Conservation (phyloP, 768 basidiomycete genomes). For the Dentipellis fragilis region DNA sequence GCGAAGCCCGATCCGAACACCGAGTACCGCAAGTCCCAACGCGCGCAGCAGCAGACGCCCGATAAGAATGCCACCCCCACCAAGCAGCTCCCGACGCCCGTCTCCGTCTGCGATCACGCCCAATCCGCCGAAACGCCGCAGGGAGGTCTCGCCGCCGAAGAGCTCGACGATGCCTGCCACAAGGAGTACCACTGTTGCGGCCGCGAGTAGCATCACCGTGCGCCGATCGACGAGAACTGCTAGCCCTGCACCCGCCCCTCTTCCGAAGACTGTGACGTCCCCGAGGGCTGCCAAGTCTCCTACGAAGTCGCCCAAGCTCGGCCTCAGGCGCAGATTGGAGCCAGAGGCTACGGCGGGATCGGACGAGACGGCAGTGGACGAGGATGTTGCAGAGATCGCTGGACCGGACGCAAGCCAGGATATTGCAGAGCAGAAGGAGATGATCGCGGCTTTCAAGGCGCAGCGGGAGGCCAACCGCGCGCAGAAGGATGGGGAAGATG, state of each 20-base stretch:
- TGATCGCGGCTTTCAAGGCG: slow-evolving; percentile 65
- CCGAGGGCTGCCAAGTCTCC: slow-evolving; percentile 18
- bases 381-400: slow-evolving; percentile 39
- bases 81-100: slow-evolving; percentile 22
- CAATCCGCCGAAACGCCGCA: slow-evolving; percentile 27
- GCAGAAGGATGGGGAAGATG: slow-evolving; percentile 14
- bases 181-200: slow-evolving; percentile 6
- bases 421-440: slow-evolving; percentile 64
- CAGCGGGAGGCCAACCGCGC: slow-evolving; percentile 36
- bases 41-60: slow-evolving; percentile 24
- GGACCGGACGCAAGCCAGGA: slow-evolving; percentile 59
- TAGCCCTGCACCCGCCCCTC: slow-evolving; percentile 28
- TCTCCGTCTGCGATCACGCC: slow-evolving; percentile 26
- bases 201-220: slow-evolving; percentile 14
- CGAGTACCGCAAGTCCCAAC: slow-evolving; percentile 66
- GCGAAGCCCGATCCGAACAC: slow-evolving; percentile 71
- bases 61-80: slow-evolving; percentile 10
- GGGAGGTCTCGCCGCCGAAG: slow-evolving; percentile 50
- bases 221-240: slow-evolving; percentile 34
- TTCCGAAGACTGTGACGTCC: slow-evolving; percentile 31
- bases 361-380: slow-evolving; percentile 58
- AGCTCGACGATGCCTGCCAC: slow-evolving; percentile 13
- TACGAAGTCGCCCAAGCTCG: slow-evolving; percentile 23
- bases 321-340: slow-evolving; percentile 26
- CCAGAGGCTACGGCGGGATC: slow-evolving; percentile 40